Base-by-base conservation (phyloP, 805 yeast genomes). In the Metschnikowia hibisci region DNA sequence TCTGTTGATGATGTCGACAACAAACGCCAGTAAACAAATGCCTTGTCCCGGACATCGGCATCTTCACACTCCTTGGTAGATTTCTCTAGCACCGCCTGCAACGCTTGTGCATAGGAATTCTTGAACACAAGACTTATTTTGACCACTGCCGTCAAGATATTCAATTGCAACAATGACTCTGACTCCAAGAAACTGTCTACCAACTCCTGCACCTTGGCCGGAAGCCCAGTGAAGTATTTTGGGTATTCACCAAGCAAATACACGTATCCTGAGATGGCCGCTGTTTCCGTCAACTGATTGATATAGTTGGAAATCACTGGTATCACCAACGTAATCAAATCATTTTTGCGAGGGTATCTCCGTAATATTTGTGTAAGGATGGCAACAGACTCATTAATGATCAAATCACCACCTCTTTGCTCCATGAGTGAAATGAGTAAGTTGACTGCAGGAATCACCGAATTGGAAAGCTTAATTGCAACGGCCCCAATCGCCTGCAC, bases 21-120 rank as follows among this genome's bases (percentile, higher is more conserved):
- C 37, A 86, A 71, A 64, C 95, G 76, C 93, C 93, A 85, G 58
- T 84, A 85, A 32, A 85, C 69, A 60, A 76, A 85, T 0, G 91
- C 89, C 67, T 82, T 79, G 60, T 85, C 95, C 61, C 93, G 74
- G 22, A 85, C 84, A 57, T 85, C 95, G 2, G 87, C 78, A 55
- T 82, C 83, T 47, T 82, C 84, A 44, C 84, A 71, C 33, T 77
- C 74, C 45, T 75, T 77, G 4, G 89, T 84, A 8, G 87, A 80
- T 46, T 73, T 60, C 46, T 79, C 82, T 52, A 85, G 71, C 6
- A 81, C 72, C 33, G 67, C 69, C 55, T 84, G 90, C 50, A 85
- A 67, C 18, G 70, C 56, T 18, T 53, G 62, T 25, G 77, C 69
- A 40, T 71, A 66, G 16, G 52, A 54, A 51, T 51, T 41, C 32